These are phyloP conservation scores for Suillus brevipes DNA, from an alignment of 768 basidiomycete species.

Conservation along the genomic window DNA sequence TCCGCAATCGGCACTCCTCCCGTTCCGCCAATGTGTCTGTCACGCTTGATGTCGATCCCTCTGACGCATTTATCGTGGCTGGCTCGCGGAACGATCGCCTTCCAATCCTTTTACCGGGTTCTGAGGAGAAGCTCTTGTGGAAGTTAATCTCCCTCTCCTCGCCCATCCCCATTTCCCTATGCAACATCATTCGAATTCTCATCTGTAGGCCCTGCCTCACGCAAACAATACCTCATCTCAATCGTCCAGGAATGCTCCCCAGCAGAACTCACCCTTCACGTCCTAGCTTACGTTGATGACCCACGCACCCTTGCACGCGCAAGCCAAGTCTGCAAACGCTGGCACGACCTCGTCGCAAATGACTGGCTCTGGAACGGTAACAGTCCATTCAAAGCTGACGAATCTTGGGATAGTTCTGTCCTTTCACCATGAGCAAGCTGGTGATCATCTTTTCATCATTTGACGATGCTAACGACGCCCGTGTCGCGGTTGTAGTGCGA, in stretches of 20 bases:
- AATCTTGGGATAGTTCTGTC: too few species aligned
- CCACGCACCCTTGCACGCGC: constrained; percentile 70
- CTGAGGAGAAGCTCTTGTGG: constrained; percentile 68
- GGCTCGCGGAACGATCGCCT: constrained; percentile 69
- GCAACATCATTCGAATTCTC: constrained; percentile 33
- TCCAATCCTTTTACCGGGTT: constrained; percentile 72
- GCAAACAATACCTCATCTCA: constrained; percentile 52
- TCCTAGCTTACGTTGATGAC: constrained; percentile 77
- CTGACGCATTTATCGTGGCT: constrained; percentile 77
- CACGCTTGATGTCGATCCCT: constrained; percentile 65
- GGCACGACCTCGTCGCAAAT: constrained; percentile 69
- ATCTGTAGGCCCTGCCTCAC: constrained; percentile 36
- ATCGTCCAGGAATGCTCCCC: constrained; percentile 56
- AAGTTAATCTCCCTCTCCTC: constrained; percentile 64
- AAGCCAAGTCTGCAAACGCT: constrained; percentile 66
- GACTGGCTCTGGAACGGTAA: constrained; percentile 85
- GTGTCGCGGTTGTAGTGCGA: too few species aligned
- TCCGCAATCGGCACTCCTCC: constrained; percentile 65
- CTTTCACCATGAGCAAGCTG: too few species aligned
- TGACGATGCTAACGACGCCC: too few species aligned
- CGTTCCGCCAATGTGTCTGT: constrained; percentile 71
- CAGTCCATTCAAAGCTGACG: too few species aligned
- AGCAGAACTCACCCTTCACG: constrained; percentile 69
- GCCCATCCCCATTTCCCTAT: constrained; percentile 19
- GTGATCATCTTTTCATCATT: too few species aligned